A percentile compares a stretch with the other conserved stretches of the same genome.
Evolutionary conservation across 306 rosid species (phyloP).

Genomic region (Rosa rugosa): DNA sequence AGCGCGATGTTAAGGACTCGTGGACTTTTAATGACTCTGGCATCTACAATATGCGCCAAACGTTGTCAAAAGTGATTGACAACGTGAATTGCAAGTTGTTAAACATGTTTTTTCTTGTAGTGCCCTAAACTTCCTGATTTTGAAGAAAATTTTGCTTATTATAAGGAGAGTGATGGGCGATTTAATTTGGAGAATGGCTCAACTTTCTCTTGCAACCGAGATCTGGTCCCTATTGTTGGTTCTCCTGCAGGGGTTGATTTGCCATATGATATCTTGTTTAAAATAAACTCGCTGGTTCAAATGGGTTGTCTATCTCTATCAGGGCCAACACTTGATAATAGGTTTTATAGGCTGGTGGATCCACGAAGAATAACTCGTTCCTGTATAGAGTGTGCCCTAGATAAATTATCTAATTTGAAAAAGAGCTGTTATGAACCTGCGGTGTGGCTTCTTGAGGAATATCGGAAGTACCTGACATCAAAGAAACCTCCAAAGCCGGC

Average conservation of each 20-base stretch:
- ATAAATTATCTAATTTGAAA: constrained; percentile 50
- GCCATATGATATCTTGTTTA: constrained; percentile 64
- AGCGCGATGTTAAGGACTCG: no score
- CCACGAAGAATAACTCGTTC: constrained; percentile 32
- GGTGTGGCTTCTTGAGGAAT: constrained; percentile 58
- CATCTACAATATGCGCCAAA: no score
- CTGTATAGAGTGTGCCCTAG: constrained; percentile 55
- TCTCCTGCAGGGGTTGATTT: constrained; percentile 51
- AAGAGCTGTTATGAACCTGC: constrained; percentile 71
- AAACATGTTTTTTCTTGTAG: no score
- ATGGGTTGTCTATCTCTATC: constrained; percentile 63
- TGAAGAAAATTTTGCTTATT: constrained; percentile 55
- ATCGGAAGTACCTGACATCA: constrained; percentile 32
- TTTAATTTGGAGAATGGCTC: constrained; percentile 42
- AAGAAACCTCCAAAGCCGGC: constrained; percentile 44
- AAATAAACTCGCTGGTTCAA: constrained; percentile 67
- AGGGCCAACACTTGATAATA: constrained; percentile 54
- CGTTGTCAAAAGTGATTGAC: no score
- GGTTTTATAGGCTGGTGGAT: constrained; percentile 61
- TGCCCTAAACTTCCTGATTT: constrained; percentile 61
- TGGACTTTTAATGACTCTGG: no score
- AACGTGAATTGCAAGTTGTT: no score
- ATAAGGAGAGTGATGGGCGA: constrained; percentile 38
- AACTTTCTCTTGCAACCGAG: constrained; percentile 40
- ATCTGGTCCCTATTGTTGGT: constrained; percentile 61